Conservation (phyloP, 768 basidiomycete genomes). For the Trametes elegans region DNA sequence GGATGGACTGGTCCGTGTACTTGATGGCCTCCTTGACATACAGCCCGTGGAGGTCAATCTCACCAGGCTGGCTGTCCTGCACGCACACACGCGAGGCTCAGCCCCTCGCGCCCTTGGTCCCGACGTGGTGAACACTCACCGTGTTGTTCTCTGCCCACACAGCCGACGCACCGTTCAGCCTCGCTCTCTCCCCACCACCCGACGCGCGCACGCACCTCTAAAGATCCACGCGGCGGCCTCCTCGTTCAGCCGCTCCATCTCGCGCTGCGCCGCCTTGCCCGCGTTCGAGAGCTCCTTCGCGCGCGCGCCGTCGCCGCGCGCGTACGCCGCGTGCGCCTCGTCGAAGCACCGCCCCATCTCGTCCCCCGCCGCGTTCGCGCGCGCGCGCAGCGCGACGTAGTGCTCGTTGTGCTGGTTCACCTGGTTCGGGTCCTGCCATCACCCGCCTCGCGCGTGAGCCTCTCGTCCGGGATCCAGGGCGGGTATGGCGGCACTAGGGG, state of each 20-base stretch:
- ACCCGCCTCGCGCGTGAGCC: background rate
- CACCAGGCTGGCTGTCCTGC: slow-evolving; percentile 66
- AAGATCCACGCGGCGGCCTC: slow-evolving; percentile 91
- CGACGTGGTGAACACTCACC: slow-evolving; percentile 37
- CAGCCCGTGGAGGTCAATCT: slow-evolving; percentile 88
- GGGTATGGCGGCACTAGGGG: background rate
- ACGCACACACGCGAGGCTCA: background rate
- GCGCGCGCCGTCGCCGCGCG: slow-evolving; percentile 63
- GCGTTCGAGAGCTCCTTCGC: slow-evolving; percentile 82
- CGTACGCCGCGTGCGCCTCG: slow-evolving; percentile 74
- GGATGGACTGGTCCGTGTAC: slow-evolving; percentile 67
- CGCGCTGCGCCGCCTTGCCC: slow-evolving; percentile 74
- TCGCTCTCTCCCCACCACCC: no score
- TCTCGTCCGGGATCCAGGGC: no score
- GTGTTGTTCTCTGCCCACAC: slow-evolving; percentile 68
- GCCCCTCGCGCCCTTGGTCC: background rate
- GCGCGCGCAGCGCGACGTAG: slow-evolving; percentile 68
- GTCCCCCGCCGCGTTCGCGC: slow-evolving; percentile 79
- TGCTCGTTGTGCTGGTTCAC: slow-evolving; percentile 66
- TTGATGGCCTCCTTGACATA: slow-evolving; percentile 91
- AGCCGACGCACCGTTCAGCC: no score
- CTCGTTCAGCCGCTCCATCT: slow-evolving; percentile 77
- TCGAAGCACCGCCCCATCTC: slow-evolving; percentile 70
- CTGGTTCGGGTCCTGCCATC: slow-evolving; percentile 49
- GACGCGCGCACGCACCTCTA: slow-evolving; percentile 42